Percentiles rank a stretch among this genome's conserved stretches.
These are phyloP conservation scores for Pisolithus sp. DNA, from an alignment of 768 basidiomycete species.

Conservation along the genomic window DNA sequence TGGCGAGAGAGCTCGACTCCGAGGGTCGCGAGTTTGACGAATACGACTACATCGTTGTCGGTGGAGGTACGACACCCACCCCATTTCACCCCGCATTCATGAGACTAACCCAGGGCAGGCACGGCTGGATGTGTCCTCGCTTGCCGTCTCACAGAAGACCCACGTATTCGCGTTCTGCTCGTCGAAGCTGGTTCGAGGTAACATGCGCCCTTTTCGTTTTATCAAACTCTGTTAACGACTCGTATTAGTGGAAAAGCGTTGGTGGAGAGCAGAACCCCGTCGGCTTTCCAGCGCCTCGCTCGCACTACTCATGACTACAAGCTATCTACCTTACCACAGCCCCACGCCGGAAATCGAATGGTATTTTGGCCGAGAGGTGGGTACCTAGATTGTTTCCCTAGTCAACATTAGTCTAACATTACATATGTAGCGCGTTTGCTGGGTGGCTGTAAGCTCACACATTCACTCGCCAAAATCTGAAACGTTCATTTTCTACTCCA, in stretches of 20 bases:
- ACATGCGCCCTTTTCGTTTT: not conserved
- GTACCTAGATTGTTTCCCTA: not conserved
- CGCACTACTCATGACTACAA: constrained; percentile 43
- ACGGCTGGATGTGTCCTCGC: constrained; percentile 42
- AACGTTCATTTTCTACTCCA: constrained; percentile 13
- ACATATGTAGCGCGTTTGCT: constrained; percentile 54
- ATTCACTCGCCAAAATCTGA: not conserved
- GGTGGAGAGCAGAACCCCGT: constrained; percentile 37
- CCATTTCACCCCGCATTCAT: not conserved
- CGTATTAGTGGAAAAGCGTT: constrained; percentile 39
- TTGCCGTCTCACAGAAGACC: constrained; percentile 36
- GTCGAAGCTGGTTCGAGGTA: constrained; percentile 46
- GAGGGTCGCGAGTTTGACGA: constrained; percentile 18
- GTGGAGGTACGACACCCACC: constrained; percentile 37
- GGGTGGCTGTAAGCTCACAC: constrained; percentile 57
- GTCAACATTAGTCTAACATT: not conserved
- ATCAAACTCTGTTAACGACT: not conserved
- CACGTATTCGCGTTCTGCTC: constrained; percentile 32
- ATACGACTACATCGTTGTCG: constrained; percentile 48
- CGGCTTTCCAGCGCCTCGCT: constrained; percentile 38
- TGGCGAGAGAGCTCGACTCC: constrained; percentile 4
- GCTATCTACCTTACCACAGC: constrained; percentile 53
- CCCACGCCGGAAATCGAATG: constrained; percentile 38
- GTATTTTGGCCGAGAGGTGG: constrained; percentile 65
- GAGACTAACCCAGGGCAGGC: constrained; percentile 16